A percentile compares a stretch with the other conserved stretches of the same genome.
Evolutionary conservation across 805 yeast genomes (phyloP).

Genomic region (Blastobotrys attinorum): DNA sequence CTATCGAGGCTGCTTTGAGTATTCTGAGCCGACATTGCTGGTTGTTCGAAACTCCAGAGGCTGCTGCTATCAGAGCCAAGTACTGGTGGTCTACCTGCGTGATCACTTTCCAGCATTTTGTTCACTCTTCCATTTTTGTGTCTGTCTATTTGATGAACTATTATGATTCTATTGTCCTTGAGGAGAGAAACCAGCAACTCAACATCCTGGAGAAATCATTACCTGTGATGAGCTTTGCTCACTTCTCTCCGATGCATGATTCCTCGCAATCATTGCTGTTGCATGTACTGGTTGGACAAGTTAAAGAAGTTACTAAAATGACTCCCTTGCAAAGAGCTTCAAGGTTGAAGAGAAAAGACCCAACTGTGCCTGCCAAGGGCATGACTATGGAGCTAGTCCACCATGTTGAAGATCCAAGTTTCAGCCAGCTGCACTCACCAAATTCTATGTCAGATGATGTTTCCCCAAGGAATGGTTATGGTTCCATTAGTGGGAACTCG

Average conservation of each 20-base stretch:
- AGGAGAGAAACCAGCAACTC: slow-evolving; percentile 8
- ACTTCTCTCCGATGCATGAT: slow-evolving; percentile 9
- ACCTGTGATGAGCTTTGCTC: slow-evolving; percentile 8
- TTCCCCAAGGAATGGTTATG: too few species aligned
- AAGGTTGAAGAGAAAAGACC: not conserved
- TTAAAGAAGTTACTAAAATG: slow-evolving; percentile 12
- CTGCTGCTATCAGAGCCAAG: slow-evolving; percentile 6
- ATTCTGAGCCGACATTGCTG: slow-evolving; percentile 15
- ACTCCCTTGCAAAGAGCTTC: slow-evolving; percentile 7
- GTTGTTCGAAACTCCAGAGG: slow-evolving; percentile 12
- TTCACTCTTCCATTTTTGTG: slow-evolving; percentile 16
- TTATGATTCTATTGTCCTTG: slow-evolving; percentile 8
- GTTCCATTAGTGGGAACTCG: not conserved
- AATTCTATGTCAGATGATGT: not conserved
- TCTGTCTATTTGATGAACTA: slow-evolving; percentile 12
- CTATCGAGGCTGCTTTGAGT: slow-evolving; percentile 12
- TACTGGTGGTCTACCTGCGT: slow-evolving; percentile 12
- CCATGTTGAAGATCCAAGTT: not conserved
- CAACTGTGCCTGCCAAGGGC: slow-evolving; percentile 1
- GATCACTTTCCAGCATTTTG: slow-evolving; percentile 9
- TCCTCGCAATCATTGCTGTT: slow-evolving; percentile 12
- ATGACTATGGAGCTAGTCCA: slow-evolving; percentile 1
- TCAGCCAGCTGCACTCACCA: not conserved
- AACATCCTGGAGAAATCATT: slow-evolving; percentile 7
- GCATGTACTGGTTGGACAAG: slow-evolving; percentile 11